These are phyloP conservation scores for Byssothecium circinans DNA, from an alignment of 2,329 filamentous ascomycete species.

Conservation along the genomic window DNA sequence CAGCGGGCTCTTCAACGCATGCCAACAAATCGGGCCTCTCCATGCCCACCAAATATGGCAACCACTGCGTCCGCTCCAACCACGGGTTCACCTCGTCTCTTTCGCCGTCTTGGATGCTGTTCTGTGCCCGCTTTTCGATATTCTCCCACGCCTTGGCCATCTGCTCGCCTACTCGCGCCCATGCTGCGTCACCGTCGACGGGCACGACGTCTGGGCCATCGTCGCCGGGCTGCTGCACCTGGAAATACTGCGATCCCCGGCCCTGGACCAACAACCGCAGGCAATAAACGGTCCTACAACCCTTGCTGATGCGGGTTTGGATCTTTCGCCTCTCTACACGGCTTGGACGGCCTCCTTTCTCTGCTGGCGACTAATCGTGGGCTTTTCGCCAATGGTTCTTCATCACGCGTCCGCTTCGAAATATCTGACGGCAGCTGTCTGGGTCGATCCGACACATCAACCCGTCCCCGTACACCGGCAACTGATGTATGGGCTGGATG, in stretches of 20 bases:
- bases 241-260: constrained; percentile 12
- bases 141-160: constrained; percentile 11
- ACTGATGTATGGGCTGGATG: constrained; percentile 3
- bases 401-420: too few species aligned
- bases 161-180: constrained; percentile 7
- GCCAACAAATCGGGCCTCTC: constrained; percentile 13
- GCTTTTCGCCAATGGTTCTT: constrained; percentile 8
- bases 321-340: constrained; percentile 4
- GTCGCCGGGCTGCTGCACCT: constrained; percentile 7
- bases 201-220: constrained; percentile 2
- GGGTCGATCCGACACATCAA: constrained; percentile 8
- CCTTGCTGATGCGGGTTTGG: constrained; percentile 1
- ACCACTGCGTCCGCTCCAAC: constrained; percentile 13
- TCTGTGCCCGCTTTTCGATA: constrained; percentile 9
- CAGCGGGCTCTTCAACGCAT: constrained; percentile 14
- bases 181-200: constrained; percentile 8
- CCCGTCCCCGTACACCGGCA: constrained; percentile 8
- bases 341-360: constrained; percentile 7
- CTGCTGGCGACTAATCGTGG: constrained; percentile 2
- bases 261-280: constrained; percentile 8
- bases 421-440: neutral
- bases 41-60: constrained; percentile 18
- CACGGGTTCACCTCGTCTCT: constrained; percentile 15
- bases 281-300: constrained; percentile 8
- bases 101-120: constrained; percentile 12